Percentiles rank a stretch among this genome's conserved stretches.
Evolutionary conservation across 768 basidiomycete genomes (phyloP).

Genomic region (Lentinula boryana): DNA sequence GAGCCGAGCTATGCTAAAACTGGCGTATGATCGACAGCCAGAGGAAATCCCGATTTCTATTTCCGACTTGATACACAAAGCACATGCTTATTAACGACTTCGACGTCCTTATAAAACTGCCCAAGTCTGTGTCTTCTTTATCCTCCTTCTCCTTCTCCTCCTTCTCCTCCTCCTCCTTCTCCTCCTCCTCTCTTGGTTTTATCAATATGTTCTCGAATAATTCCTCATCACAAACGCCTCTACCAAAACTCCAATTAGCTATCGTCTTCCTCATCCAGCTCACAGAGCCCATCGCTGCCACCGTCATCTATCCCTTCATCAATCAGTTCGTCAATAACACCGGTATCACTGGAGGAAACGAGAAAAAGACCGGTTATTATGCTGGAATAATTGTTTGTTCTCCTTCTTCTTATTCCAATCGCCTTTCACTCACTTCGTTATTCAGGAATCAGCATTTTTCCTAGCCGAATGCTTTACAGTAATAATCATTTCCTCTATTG

Average conservation of each 20-base stretch:
- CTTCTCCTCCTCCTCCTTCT: neutral
- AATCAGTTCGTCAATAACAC: slow-evolving; percentile 7
- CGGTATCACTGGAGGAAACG: slow-evolving; percentile 13
- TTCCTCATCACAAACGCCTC: slow-evolving; percentile 17
- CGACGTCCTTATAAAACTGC: no score
- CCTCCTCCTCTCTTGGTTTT: neutral
- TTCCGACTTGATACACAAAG: no score
- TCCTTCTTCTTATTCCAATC: neutral
- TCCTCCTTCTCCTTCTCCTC: neutral
- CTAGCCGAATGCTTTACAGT: slow-evolving; percentile 16
- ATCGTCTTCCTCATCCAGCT: slow-evolving; percentile 29
- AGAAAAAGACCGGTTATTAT: slow-evolving; percentile 15
- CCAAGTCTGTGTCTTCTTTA: no score
- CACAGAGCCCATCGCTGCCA: slow-evolving; percentile 24
- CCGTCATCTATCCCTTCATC: slow-evolving; percentile 20
- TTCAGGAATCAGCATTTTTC: slow-evolving; percentile 24
- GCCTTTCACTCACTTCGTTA: neutral
- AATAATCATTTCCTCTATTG: neutral
- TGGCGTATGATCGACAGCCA: neutral
- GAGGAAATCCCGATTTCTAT: neutral
- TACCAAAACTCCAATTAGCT: slow-evolving; percentile 31
- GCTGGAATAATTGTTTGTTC: slow-evolving; percentile 15
- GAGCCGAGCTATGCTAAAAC: neutral
- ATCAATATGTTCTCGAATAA: neutral
- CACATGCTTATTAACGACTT: no score